phyloP scores from a whole-genome alignment of 805 yeast species.

The Pichia gijzeniarum region DNA sequence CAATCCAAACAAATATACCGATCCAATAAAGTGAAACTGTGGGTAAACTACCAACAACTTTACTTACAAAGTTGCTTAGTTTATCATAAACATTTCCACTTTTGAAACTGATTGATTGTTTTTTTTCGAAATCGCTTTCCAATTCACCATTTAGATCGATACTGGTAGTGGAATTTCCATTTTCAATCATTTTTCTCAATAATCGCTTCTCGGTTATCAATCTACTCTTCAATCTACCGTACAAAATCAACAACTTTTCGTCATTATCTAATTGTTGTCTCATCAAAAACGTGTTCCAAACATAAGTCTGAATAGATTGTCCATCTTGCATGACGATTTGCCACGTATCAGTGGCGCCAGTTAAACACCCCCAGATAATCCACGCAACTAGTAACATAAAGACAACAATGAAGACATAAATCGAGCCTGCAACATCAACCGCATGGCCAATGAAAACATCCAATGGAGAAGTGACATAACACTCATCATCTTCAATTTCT shows the following conservation, averaged over 20 bases:
- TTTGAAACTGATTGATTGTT: slow-evolving; percentile 10
- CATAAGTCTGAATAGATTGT: slow-evolving; percentile 34
- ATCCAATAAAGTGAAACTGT: slow-evolving; percentile 32
- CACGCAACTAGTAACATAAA: slow-evolving; percentile 21
- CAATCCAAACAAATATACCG: slow-evolving; percentile 35
- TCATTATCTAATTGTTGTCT: slow-evolving; percentile 32
- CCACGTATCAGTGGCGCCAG: slow-evolving; percentile 31
- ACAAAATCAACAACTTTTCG: slow-evolving; percentile 23
- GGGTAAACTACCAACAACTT: slow-evolving; percentile 29
- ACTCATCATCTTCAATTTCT: slow-evolving; percentile 10
- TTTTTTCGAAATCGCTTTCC: slow-evolving; percentile 8
- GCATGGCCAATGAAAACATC: slow-evolving; percentile 11
- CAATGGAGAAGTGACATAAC: slow-evolving; percentile 11
- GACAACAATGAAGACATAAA: slow-evolving; percentile 22
- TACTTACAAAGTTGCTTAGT: slow-evolving; percentile 22
- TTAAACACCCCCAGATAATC: slow-evolving; percentile 22
- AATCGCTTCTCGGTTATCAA: slow-evolving; percentile 19
- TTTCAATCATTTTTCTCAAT: slow-evolving; percentile 6
- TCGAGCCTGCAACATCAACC: slow-evolving; percentile 17
- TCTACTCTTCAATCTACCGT: slow-evolving; percentile 28
- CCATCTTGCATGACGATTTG: slow-evolving; percentile 39
- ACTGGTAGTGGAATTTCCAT: no score
- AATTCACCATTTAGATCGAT: not conserved
- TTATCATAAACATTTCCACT: slow-evolving; percentile 31
- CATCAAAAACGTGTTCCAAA: slow-evolving; percentile 37